Evolutionary conservation across 164 flowering plant genomes (phyloP).

Genomic region (Nelumbo lutea): DNA sequence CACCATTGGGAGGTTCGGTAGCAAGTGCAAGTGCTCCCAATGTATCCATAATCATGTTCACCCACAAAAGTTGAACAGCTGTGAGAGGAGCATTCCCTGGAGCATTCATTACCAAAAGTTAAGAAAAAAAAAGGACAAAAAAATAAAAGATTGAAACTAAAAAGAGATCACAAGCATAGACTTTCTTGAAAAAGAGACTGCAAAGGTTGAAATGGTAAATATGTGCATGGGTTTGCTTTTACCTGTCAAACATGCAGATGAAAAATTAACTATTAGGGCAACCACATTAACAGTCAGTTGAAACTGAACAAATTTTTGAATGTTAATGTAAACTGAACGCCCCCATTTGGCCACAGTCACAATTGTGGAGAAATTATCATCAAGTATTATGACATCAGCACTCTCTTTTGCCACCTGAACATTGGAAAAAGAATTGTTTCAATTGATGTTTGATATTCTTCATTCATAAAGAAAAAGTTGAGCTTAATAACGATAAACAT

Average conservation of each 20-base stretch:
- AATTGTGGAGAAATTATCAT: constrained; percentile 82
- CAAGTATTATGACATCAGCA: constrained; percentile 81
- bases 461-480: too few relatives aligned
- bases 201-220: neutral
- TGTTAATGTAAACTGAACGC: constrained; percentile 84
- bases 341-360: constrained; percentile 91
- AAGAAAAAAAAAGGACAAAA: constrained; percentile 5
- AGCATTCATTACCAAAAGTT: constrained; percentile 7
- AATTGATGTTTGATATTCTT: neutral
- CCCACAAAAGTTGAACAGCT: constrained; percentile 96
- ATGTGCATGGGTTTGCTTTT: constrained; percentile 1
- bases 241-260: constrained; percentile 95
- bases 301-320: constrained; percentile 92
- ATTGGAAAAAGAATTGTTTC: neutral
- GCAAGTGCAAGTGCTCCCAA: constrained; percentile 95
- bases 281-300: constrained; percentile 92
- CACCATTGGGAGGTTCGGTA: constrained; percentile 88
- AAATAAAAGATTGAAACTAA: neutral
- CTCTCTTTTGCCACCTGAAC: constrained; percentile 87
- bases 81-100: constrained; percentile 88
- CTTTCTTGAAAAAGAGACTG: neutral
- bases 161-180: neutral
- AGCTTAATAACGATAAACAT: too few relatives aligned
- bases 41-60: constrained; percentile 99
- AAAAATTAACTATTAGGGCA: constrained; percentile 83